phyloP scores from a whole-genome alignment of 148 eudicot genomes.

The Polygonum maritimum region DNA sequence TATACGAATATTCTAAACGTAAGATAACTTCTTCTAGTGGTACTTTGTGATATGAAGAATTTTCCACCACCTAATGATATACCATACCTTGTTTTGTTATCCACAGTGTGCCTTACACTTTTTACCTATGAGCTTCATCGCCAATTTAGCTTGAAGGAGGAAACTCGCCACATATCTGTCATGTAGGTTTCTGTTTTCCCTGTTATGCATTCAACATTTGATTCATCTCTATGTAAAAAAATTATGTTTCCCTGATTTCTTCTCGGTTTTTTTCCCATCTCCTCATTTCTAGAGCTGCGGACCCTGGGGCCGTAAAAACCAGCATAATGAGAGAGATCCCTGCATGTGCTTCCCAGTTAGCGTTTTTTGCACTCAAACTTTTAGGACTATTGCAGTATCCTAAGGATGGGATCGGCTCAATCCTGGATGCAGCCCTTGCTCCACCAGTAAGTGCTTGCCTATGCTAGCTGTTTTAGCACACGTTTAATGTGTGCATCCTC shows the following conservation, averaged over 20 bases:
- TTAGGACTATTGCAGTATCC: slow-evolving; percentile 33
- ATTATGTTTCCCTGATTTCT: not conserved
- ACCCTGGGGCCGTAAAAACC: slow-evolving; percentile 86
- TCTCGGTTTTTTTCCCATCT: not conserved
- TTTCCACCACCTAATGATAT: not conserved
- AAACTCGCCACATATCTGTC: slow-evolving; percentile 46
- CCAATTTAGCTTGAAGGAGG: slow-evolving; percentile 29
- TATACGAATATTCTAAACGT: slow-evolving; percentile 84
- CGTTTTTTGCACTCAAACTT: not conserved
- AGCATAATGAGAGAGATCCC: slow-evolving; percentile 86
- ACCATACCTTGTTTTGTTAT: slow-evolving; percentile 8
- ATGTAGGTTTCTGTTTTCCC: slow-evolving; percentile 36
- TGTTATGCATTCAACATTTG: not conserved
- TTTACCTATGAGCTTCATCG: slow-evolving; percentile 81
- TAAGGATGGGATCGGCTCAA: slow-evolving; percentile 47
- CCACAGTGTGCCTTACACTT: slow-evolving; percentile 57
- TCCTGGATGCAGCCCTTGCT: slow-evolving; percentile 81
- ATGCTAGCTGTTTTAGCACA: not conserved
- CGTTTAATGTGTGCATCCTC: not conserved
- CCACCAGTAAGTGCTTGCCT: slow-evolving; percentile 53
- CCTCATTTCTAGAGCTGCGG: slow-evolving; percentile 52
- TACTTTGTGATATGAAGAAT: not conserved
- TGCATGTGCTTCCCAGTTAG: slow-evolving; percentile 15
- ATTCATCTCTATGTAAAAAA: not conserved
- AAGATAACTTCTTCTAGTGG: slow-evolving; percentile 18